phyloP scores from a whole-genome alignment of 345 rosid genomes.

The Boechera stricta region DNA sequence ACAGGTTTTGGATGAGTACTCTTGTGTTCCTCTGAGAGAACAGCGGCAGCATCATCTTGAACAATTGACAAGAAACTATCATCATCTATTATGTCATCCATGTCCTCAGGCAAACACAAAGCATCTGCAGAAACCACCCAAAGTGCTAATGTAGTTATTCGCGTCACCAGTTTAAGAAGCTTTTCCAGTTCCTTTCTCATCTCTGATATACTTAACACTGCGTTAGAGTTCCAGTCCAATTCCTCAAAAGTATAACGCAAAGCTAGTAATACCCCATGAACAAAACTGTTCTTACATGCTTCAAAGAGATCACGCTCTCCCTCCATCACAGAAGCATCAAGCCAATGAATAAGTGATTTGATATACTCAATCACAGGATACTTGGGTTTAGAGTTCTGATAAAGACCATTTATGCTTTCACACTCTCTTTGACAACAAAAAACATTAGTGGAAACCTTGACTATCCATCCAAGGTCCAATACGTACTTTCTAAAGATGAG shows the following conservation, averaged over 20 bases:
- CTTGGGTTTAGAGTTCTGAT: conserved; percentile 39
- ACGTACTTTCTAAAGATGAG: conserved; percentile 92
- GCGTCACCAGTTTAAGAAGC: conserved; percentile 75
- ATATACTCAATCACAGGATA: conserved; percentile 78
- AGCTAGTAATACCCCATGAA: conserved; percentile 89
- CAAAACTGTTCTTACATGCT: conserved; percentile 91
- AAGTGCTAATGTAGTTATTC: conserved; percentile 86
- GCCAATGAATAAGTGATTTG: conserved; percentile 77
- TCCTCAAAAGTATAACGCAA: conserved; percentile 95
- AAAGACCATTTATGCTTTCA: conserved; percentile 45
- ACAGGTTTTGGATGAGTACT: conserved; percentile 47
- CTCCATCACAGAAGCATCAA: conserved; percentile 67
- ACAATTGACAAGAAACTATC: conserved; percentile 61
- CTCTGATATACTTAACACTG: conserved; percentile 62
- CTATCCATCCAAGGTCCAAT: conserved; percentile 79
- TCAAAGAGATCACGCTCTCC: conserved; percentile 81
- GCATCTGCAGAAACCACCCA: conserved; percentile 99
- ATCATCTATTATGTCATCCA: conserved; percentile 80
- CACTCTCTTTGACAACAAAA: conserved; percentile 54
- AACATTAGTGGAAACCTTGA: conserved; percentile 62
- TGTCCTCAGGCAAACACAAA: conserved; percentile 78
- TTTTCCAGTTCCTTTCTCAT: conserved; percentile 72
- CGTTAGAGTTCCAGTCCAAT: conserved; percentile 84
- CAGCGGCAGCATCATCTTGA: conserved; percentile 47
- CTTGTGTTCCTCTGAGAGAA: conserved; percentile 52